A percentile compares a stretch with the other conserved stretches of the same genome.
phyloP scores from a whole-genome alignment of 306 rosid species.

The Lagenaria siceraria region DNA sequence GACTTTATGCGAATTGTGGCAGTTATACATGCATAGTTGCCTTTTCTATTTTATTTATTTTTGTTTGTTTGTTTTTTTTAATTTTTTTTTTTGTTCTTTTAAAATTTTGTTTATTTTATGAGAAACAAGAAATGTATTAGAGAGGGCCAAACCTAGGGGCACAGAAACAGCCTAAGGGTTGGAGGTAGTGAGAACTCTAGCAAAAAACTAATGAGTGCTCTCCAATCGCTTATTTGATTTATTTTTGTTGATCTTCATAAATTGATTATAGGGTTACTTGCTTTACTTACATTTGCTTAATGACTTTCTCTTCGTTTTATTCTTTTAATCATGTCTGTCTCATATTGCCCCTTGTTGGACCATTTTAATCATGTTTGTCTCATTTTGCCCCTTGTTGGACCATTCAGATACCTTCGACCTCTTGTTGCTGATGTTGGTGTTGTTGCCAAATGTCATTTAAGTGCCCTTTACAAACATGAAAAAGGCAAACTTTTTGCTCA shows the following conservation, averaged over 20 bases:
- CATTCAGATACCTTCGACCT: conserved; percentile 75
- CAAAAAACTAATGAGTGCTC: not conserved
- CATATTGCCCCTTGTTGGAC: conserved; percentile 3
- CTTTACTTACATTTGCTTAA: not conserved
- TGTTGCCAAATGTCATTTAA: conserved; percentile 92
- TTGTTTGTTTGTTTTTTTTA: not conserved
- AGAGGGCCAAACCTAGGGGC: not conserved
- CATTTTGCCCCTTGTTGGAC: conserved; percentile 3
- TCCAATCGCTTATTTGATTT: not conserved
- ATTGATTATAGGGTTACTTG: not conserved
- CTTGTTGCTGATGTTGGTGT: conserved; percentile 97
- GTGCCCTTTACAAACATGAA: conserved; percentile 81
- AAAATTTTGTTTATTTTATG: not conserved
- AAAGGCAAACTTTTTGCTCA: conserved; percentile 95
- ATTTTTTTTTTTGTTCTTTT: not conserved
- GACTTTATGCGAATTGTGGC: not conserved
- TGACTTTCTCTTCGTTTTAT: not conserved
- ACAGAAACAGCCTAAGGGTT: not conserved
- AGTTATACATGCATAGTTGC: not conserved
- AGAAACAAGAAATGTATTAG: not conserved
- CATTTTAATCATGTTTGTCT: not conserved
- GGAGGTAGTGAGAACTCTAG: not conserved
- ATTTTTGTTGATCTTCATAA: not conserved
- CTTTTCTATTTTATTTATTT: not conserved
- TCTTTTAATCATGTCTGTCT: not conserved